Percentiles rank a stretch among this genome's conserved stretches.
These are phyloP conservation scores for Talaromyces proteolyticus DNA, from an alignment of 495 filamentous ascomycete species.

Conservation along the genomic window DNA sequence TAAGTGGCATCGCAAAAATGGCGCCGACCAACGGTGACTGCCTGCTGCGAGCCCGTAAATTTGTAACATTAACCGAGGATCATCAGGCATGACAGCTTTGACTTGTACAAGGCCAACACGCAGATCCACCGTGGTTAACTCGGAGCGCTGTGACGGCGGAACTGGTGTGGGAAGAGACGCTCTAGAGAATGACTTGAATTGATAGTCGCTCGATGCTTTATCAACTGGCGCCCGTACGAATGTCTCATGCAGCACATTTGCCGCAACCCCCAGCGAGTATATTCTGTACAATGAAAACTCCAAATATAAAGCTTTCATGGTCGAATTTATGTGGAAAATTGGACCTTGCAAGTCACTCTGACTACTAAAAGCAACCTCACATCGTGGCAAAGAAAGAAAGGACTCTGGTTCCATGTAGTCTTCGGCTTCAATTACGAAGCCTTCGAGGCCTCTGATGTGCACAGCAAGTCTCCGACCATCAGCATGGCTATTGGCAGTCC, in stretches of 20 bases:
- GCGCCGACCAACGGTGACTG: constrained; percentile 76
- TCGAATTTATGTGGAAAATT: constrained; percentile 78
- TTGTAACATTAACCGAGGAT: constrained; percentile 87
- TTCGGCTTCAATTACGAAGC: constrained; percentile 79
- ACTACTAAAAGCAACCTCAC: constrained; percentile 82
- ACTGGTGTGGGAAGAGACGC: constrained; percentile 23
- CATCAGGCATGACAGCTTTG: constrained; percentile 79
- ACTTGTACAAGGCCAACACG: constrained; percentile 75
- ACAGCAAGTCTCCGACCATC: constrained; percentile 81
- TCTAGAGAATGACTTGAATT: constrained; percentile 7
- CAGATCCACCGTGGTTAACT: constrained; percentile 76
- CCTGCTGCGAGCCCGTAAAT: constrained; percentile 74
- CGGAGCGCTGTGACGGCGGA: constrained; percentile 33
- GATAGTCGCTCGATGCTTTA: constrained; percentile 4
- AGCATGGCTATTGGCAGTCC: constrained; percentile 51
- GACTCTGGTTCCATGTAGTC: constrained; percentile 81
- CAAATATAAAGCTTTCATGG: constrained; percentile 68
- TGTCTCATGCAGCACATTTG: constrained; percentile 67
- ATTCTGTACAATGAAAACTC: constrained; percentile 94
- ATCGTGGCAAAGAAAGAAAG: constrained; percentile 78
- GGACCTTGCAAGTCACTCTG: constrained; percentile 79
- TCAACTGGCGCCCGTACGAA: constrained; percentile 46
- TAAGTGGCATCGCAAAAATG: constrained; percentile 69
- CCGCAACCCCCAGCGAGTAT: constrained; percentile 81
- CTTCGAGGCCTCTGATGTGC: constrained; percentile 77